These are phyloP conservation scores for Takashimella tepidaria DNA, from an alignment of 1,284 basidiomycete genomes.

Conservation along the genomic window DNA sequence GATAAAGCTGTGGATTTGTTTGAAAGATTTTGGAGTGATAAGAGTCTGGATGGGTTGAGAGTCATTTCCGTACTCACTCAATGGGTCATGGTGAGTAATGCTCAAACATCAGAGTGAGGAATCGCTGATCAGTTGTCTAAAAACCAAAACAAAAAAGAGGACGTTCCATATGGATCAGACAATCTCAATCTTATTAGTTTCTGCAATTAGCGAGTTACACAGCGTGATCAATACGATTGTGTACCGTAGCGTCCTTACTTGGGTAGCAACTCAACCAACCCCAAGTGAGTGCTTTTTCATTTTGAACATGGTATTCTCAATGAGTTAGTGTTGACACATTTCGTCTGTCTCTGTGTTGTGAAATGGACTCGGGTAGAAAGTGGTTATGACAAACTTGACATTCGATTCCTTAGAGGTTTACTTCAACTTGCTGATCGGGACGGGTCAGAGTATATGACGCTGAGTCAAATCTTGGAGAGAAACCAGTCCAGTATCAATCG, in stretches of 20 bases:
- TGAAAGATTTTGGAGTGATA: constrained; percentile 5
- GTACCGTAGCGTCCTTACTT: not conserved
- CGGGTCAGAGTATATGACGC: not conserved
- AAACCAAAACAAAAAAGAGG: no score
- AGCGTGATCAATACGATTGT: not conserved
- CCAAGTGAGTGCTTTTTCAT: not conserved
- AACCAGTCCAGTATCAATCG: not conserved
- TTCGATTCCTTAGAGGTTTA: not conserved
- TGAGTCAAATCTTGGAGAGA: not conserved
- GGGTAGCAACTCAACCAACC: not conserved
- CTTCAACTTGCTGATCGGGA: not conserved
- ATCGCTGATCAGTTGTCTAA: no score
- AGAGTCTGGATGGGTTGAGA: constrained; percentile 9
- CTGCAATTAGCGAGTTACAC: not conserved
- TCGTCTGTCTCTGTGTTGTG: no score
- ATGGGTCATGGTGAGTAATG: constrained; percentile 17
- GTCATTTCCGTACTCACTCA: constrained; percentile 10
- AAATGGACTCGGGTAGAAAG: not conserved
- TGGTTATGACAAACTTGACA: not conserved
- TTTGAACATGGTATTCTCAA: not conserved
- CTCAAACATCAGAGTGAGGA: no score
- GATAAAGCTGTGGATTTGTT: not conserved
- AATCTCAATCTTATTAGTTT: not conserved
- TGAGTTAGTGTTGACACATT: no score
- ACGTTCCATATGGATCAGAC: no score